phyloP scores from a whole-genome alignment of 1,284 basidiomycete species.

The Ceratobasidium papillatum region DNA sequence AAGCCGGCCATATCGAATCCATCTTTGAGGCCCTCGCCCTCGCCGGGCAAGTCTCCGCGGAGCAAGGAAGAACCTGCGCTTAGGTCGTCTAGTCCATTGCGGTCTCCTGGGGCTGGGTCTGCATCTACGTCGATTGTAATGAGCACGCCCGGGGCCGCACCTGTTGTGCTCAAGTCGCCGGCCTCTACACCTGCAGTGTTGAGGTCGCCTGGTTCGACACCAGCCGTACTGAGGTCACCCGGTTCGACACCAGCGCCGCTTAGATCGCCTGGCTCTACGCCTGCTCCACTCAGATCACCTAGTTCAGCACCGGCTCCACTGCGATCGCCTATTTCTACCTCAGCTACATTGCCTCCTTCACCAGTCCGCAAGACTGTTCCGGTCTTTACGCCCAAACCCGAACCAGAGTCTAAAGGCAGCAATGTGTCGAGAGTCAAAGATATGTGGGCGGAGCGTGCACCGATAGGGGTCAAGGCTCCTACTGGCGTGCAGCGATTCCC shows the following conservation, averaged over 20 bases:
- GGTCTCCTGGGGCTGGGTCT: neutral
- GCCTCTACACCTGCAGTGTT: neutral
- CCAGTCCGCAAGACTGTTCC: slow-evolving; percentile 29
- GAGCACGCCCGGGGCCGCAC: neutral
- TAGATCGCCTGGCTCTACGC: neutral
- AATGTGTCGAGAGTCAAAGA: slow-evolving; percentile 36
- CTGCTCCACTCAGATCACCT: neutral
- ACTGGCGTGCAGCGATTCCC: neutral
- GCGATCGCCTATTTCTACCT: neutral
- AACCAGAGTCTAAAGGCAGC: slow-evolving; percentile 4
- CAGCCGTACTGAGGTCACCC: neutral
- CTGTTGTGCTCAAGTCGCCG: neutral
- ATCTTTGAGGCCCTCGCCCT: slow-evolving; percentile 19
- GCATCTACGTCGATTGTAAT: neutral
- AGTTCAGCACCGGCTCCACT: neutral
- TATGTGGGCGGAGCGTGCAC: slow-evolving; percentile 39
- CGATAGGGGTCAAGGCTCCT: slow-evolving; percentile 36
- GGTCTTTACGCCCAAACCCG: slow-evolving; percentile 12
- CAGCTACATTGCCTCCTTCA: slow-evolving; percentile 6
- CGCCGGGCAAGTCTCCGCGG: slow-evolving; percentile 10
- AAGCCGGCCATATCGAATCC: slow-evolving; percentile 16
- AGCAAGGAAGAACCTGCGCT: slow-evolving; percentile 9
- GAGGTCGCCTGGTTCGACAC: neutral
- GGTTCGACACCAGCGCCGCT: neutral
- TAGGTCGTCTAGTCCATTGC: neutral